Conservation (phyloP, 2,329 filamentous ascomycete species). For the Xylaria sp. region DNA sequence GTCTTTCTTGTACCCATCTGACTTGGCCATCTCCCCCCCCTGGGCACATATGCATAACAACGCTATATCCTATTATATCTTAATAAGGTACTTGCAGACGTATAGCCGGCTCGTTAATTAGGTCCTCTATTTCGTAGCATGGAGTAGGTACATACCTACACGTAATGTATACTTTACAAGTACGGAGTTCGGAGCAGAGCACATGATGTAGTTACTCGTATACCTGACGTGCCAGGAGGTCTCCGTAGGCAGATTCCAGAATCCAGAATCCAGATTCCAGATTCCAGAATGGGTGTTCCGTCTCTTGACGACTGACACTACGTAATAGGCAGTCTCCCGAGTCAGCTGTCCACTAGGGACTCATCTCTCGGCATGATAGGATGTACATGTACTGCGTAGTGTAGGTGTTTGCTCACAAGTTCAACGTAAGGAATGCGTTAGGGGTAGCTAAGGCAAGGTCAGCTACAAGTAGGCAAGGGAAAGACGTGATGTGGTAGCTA, state of each 20-base stretch:
- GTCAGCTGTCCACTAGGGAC: constrained; percentile 4
- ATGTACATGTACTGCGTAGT: not conserved
- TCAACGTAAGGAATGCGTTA: constrained; percentile 10
- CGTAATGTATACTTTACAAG: not conserved
- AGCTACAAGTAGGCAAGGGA: not conserved
- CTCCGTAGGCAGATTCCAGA: too few species aligned
- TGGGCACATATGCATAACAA: not conserved
- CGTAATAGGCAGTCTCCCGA: not conserved
- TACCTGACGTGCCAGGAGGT: not conserved
- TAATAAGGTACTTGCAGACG: not conserved
- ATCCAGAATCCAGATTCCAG: too few species aligned
- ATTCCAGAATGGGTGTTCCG: not conserved
- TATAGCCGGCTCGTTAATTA: not conserved
- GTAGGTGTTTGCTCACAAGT: not conserved
- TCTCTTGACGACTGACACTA: not conserved
- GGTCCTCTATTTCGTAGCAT: not conserved
- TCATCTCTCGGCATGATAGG: not conserved
- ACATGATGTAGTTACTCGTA: not conserved
- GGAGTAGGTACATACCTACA: not conserved
- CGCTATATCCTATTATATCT: not conserved
- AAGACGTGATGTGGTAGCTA: constrained; percentile 5
- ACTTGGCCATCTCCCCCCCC: not conserved
- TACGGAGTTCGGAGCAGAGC: too few species aligned
- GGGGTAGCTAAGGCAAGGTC: not conserved
- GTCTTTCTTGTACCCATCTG: not conserved